A percentile compares a stretch with the other conserved stretches of the same genome.
Conservation (phyloP, 2,329 filamentous ascomycete species). For the Elsinoe batatas region DNA sequence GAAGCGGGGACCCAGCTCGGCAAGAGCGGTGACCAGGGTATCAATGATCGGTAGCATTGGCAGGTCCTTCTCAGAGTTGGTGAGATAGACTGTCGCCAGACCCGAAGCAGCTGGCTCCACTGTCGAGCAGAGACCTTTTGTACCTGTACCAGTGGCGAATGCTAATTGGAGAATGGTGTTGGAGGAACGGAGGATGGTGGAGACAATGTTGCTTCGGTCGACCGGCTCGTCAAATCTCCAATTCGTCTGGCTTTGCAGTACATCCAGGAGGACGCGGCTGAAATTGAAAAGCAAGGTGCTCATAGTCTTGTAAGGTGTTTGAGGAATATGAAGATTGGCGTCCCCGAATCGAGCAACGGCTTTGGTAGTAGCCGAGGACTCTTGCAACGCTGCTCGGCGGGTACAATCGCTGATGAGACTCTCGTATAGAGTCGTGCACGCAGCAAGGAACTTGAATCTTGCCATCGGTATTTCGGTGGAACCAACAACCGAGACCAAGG, state of each 20-base stretch:
- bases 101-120: slow-evolving; percentile 66
- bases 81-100: slow-evolving; percentile 66
- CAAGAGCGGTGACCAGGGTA: slow-evolving; percentile 49
- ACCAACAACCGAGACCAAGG: slow-evolving; percentile 69
- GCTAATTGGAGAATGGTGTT: slow-evolving; percentile 61
- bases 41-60: slow-evolving; percentile 68
- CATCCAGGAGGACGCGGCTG: slow-evolving; percentile 65
- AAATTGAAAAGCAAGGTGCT: slow-evolving; percentile 62
- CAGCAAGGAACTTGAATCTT: slow-evolving; percentile 66
- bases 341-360: slow-evolving; percentile 39
- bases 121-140: slow-evolving; percentile 47
- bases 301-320: slow-evolving; percentile 69
- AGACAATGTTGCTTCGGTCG: slow-evolving; percentile 60
- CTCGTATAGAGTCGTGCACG: slow-evolving; percentile 64
- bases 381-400: slow-evolving; percentile 57
- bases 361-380: slow-evolving; percentile 41
- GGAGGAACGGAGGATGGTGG: slow-evolving; percentile 58
- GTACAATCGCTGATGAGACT: slow-evolving; percentile 67
- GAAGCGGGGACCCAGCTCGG: not conserved
- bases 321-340: slow-evolving; percentile 48
- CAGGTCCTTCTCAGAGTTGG: slow-evolving; percentile 57
- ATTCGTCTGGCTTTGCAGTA: slow-evolving; percentile 73
- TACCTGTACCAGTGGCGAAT: slow-evolving; percentile 47
- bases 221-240: slow-evolving; percentile 70
- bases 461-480: slow-evolving; percentile 68